Evolutionary conservation across 306 rosid genomes (phyloP), one percentile per base, ranked within the genome.

Genomic region (Fagus sylvatica): DNA sequence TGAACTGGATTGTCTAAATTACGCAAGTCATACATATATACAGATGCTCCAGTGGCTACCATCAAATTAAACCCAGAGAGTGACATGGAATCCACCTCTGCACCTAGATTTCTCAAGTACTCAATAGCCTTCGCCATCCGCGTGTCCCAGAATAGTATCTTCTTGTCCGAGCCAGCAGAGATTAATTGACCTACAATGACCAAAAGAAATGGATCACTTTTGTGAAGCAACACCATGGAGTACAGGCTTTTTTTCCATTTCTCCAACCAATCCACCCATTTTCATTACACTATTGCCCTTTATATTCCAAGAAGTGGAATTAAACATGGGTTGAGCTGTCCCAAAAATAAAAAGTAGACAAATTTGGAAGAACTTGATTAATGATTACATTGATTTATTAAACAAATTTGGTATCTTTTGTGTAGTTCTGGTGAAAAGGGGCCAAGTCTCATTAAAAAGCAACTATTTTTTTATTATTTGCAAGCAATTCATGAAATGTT

Each of bases 81-180:
- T 61, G 91, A 87, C 93, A 95, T 85, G 79, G 93, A 92, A 32
- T 84, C 84, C 72, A 87, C 91, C 78, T 88, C 97, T 54, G 84
- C 81, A 80, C 77, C 89, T 11, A 86, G 56, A 75, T 70, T 85
- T 78, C 22, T 88, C 48, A 49, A 79, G 62, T 79, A 83, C 30
- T 57, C 73, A 76, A 71, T 71, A 55, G 81, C 83, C 56, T 91
- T 81, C 80, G 43, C 84, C 77, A 2, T 72, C 34, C 92, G 96
- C 4, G 76, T 72, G 73, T 95, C 98, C 98, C 90, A 91, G 17
- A 83, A 76, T 62, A 83, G 30, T 81, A 92, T 61, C 79, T 89
- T 89, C 76, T 85, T 84, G 89, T 95, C 96, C 77, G 88, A 79
- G 78, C 98, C 98, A 2, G 93, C 86, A 73, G 92, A 81, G 51